Evolutionary conservation across 1,284 basidiomycete genomes (phyloP).

Genomic region (Moesziomyces sp.): DNA sequence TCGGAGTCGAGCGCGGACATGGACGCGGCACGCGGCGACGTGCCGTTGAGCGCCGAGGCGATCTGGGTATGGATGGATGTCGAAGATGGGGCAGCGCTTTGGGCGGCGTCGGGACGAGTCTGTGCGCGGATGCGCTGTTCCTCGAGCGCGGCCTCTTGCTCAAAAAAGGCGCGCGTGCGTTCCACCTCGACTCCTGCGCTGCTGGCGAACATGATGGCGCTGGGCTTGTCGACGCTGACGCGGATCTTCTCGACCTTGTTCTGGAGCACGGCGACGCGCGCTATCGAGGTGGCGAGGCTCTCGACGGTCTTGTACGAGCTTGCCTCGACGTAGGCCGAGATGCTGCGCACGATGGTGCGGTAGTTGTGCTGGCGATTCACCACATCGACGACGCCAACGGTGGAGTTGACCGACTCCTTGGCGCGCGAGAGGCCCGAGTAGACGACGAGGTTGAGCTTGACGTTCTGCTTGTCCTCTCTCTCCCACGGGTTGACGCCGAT

Average conservation of each 20-base stretch:
- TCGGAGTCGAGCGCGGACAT: slow-evolving; percentile 1
- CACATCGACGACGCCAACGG: slow-evolving; percentile 42
- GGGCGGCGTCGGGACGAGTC: not conserved
- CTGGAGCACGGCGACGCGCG: slow-evolving; percentile 70
- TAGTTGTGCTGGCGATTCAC: slow-evolving; percentile 51
- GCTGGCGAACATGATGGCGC: slow-evolving; percentile 78
- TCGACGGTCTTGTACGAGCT: slow-evolving; percentile 80
- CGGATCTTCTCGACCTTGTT: slow-evolving; percentile 55
- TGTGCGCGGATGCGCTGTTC: slow-evolving; percentile 21
- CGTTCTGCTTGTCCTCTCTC: slow-evolving; percentile 76
- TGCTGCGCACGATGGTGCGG: slow-evolving; percentile 43
- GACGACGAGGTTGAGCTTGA: slow-evolving; percentile 75
- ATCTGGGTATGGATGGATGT: not conserved
- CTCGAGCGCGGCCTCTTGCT: slow-evolving; percentile 40
- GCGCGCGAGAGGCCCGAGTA: slow-evolving; percentile 54
- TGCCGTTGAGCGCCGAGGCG: not conserved
- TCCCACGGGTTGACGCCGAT: slow-evolving; percentile 82
- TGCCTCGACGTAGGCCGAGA: slow-evolving; percentile 69
- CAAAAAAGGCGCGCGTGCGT: slow-evolving; percentile 70
- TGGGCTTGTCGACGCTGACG: slow-evolving; percentile 80
- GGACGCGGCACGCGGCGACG: not conserved
- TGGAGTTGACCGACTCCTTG: slow-evolving; percentile 18
- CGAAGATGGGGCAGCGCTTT: too few species aligned
- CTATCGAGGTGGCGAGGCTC: slow-evolving; percentile 76
- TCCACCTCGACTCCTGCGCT: slow-evolving; percentile 75